Base-by-base conservation (phyloP, 1,284 basidiomycete species). In the Apiotrichum gamsii region DNA sequence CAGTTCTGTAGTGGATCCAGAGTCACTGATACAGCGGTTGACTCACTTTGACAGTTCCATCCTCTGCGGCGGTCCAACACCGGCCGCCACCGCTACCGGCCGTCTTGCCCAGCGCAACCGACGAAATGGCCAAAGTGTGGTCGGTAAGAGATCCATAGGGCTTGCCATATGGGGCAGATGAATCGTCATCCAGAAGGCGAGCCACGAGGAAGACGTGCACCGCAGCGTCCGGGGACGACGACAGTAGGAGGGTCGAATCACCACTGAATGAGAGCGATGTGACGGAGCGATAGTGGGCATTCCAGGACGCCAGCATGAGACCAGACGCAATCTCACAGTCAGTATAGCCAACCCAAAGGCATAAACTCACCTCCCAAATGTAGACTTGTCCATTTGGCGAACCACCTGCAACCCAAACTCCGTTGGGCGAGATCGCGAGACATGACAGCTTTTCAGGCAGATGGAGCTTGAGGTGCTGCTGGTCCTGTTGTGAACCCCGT, bases 211-310 rank as follows among this genome's bases (percentile, higher is more conserved):
- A 97, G 38, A 96, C 83, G 67, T 82, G 83, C 28, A 90, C 80
- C 18, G 84, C 82, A 18, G 90, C 87, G 65, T 98, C 94, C 51
- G 93, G 86, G 33, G 88, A 90, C 9, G 84, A 89, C 18, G 88
- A 87, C 10, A 96, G 66, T 44, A 98, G 76, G 5, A 84, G 82
- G 19, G 80, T 79, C 29, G 85, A 85, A 62, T 96, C 91, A 29
- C 75, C 75, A 5, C 87, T 87, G 71, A 96, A 97, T 32, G 79
- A 80, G 3, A 97, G 74, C 4, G 86, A 83, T 48, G 82, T 86
- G 35, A 96, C 78, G 60, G 84, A 79, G 40, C 93, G 87, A 72
- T 96, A 98, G 71, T 97, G 94, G 8, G 90, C 93, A 57, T 95
- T 93, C 80, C 91, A 91, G 0, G 86, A 82, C 51, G 86, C 82